Percentiles rank a stretch among this genome's conserved stretches.
These are phyloP conservation scores for Dioscorea zingiberensis DNA, from an alignment of 106 monocot species.

Conservation along the genomic window DNA sequence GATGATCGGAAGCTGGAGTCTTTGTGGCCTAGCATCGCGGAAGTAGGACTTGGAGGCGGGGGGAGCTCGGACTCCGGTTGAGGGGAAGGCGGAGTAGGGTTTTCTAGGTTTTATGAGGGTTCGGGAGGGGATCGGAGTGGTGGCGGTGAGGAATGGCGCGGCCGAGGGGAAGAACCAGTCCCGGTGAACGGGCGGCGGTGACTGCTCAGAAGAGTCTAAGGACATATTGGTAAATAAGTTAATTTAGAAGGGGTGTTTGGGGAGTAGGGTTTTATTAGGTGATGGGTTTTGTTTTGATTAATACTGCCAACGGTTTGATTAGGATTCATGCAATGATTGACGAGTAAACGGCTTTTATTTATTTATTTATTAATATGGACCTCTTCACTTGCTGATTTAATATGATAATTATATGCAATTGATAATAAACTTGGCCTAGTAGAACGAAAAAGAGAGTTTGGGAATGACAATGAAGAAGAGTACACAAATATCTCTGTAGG, in stretches of 20 bases:
- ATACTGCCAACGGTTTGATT: not conserved
- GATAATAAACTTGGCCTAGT: no score
- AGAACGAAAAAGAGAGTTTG: no score
- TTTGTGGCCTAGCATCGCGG: conserved; percentile 10
- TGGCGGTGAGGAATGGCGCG: conserved; percentile 13
- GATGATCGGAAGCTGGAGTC: not conserved
- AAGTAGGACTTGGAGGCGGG: conserved; percentile 19
- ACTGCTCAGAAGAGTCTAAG: conserved; percentile 17
- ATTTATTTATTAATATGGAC: no score
- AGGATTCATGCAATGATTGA: no score
- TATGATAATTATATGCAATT: no score
- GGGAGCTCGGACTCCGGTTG: conserved; percentile 5
- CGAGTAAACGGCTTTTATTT: no score
- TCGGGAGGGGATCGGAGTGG: not conserved
- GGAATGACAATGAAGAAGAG: no score
- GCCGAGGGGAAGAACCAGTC: conserved; percentile 62
- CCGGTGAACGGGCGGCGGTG: conserved; percentile 24
- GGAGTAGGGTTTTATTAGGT: not conserved
- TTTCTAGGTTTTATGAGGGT: conserved; percentile 14
- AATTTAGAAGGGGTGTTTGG: not conserved
- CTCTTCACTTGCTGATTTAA: no score
- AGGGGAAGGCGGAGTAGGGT: conserved; percentile 17
- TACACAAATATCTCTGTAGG: no score
- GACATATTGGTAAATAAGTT: conserved; percentile 13
- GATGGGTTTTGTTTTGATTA: no score